Conservation (phyloP, 2,329 filamentous ascomycete genomes). For the Aureobasidium sp. region DNA sequence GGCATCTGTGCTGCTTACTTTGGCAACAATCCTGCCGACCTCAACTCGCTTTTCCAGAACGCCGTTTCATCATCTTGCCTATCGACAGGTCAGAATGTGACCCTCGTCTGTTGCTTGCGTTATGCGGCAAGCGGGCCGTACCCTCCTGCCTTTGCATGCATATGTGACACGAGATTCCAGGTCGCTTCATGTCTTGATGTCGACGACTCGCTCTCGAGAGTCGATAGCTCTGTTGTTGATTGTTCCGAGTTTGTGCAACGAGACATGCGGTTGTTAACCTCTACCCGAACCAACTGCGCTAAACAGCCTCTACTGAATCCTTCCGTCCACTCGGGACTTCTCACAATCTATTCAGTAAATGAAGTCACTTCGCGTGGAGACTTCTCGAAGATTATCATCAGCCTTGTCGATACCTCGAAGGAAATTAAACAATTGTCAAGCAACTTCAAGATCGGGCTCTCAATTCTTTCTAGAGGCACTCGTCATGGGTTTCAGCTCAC, state of each 20-base stretch:
- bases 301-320: neutral
- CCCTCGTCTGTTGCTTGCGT: neutral
- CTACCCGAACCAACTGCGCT: neutral
- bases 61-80: neutral
- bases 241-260: neutral
- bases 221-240: neutral
- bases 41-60: neutral
- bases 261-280: neutral
- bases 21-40: neutral
- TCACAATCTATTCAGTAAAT: neutral
- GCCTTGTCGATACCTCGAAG: neutral
- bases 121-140: constrained; percentile 7
- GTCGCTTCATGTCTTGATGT: neutral
- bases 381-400: constrained; percentile 11
- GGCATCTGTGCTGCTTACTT: neutral
- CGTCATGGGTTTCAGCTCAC: neutral
- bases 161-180: neutral
- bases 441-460: neutral
- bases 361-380: constrained; percentile 1
- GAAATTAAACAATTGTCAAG: neutral
- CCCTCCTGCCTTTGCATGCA: constrained; percentile 2
- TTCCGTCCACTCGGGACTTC: neutral
- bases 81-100: constrained; percentile 2
- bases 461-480: neutral
- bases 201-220: neutral